These are phyloP conservation scores for Diutina mesorugosa DNA, from an alignment of 1,139 yeast species.

Conservation along the genomic window DNA sequence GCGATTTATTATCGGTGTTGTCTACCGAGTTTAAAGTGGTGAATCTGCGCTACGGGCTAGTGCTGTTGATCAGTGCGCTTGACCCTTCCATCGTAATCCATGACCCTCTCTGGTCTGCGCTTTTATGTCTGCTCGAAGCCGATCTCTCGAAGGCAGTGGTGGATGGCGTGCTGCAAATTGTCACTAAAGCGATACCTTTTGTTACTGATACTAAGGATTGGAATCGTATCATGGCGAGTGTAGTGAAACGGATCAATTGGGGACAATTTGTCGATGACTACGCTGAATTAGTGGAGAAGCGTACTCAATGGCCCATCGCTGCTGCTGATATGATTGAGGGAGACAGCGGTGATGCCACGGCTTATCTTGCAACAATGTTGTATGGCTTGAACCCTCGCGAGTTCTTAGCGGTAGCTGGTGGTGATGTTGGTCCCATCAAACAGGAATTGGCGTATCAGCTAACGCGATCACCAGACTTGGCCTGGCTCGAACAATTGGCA, in stretches of 20 bases:
- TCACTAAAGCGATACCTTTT: not conserved
- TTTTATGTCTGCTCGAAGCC: not conserved
- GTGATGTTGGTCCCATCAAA: not conserved
- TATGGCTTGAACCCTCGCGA: not conserved
- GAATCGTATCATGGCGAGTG: not conserved
- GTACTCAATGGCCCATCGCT: not conserved
- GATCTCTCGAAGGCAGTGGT: not conserved
- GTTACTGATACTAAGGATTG: not conserved
- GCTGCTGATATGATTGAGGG: not conserved
- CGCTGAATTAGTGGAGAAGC: not conserved
- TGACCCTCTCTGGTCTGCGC: not conserved
- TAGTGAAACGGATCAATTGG: not conserved
- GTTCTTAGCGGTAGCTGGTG: not conserved
- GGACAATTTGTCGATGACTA: not conserved
- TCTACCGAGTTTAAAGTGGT: not conserved
- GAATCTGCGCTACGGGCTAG: not conserved
- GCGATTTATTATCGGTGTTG: not conserved
- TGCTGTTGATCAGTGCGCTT: not conserved
- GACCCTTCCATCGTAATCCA: not conserved
- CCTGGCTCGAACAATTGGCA: not conserved
- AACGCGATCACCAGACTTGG: not conserved
- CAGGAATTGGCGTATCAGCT: not conserved
- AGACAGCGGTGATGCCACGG: not conserved
- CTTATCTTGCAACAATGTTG: not conserved
- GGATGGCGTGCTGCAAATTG: not conserved